A percentile compares a stretch with the other conserved stretches of the same genome.
Conservation (phyloP, 495 filamentous ascomycete genomes). For the Hapsidospora chrysogenum region DNA sequence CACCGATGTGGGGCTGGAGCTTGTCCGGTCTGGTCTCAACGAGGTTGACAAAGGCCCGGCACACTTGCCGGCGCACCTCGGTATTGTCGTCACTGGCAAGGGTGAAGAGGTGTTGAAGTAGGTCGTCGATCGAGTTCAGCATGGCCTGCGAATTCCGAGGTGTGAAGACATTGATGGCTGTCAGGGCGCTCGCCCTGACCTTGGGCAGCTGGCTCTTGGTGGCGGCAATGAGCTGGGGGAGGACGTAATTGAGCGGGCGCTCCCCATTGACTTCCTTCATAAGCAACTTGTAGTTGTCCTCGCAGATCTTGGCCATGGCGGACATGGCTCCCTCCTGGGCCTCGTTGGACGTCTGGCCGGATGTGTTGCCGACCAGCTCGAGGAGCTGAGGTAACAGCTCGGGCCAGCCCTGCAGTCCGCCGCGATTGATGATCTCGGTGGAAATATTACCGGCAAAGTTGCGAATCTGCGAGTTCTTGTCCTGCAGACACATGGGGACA, state of each 20-base stretch:
- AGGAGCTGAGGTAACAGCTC: slow-evolving; percentile 72
- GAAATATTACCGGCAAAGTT: slow-evolving; percentile 84
- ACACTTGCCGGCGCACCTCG: slow-evolving; percentile 80
- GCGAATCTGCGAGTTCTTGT: slow-evolving; percentile 67
- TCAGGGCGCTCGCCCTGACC: slow-evolving; percentile 62
- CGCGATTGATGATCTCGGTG: slow-evolving; percentile 77
- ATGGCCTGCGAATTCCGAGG: slow-evolving; percentile 63
- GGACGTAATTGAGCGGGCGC: slow-evolving; percentile 70
- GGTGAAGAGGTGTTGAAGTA: slow-evolving; percentile 67
- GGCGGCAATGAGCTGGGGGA: slow-evolving; percentile 82
- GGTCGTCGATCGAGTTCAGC: slow-evolving; percentile 55
- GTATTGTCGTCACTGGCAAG: slow-evolving; percentile 56
- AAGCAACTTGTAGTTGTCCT: slow-evolving; percentile 79
- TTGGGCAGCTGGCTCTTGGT: slow-evolving; percentile 55
- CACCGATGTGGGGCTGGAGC: slow-evolving; percentile 73
- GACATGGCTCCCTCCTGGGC: slow-evolving; percentile 89
- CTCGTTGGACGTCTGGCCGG: slow-evolving; percentile 44
- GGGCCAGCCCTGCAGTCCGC: slow-evolving; percentile 81
- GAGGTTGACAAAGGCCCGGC: slow-evolving; percentile 79
- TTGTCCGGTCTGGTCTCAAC: slow-evolving; percentile 84
- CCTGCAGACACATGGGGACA: slow-evolving; percentile 61
- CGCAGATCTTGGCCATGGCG: slow-evolving; percentile 85
- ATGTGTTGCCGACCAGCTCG: slow-evolving; percentile 53
- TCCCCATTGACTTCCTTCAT: slow-evolving; percentile 76
- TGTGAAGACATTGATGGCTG: slow-evolving; percentile 80